Evolutionary conservation across 2,329 filamentous ascomycete species (phyloP).

Genomic region (Leptographium lundbergii): DNA sequence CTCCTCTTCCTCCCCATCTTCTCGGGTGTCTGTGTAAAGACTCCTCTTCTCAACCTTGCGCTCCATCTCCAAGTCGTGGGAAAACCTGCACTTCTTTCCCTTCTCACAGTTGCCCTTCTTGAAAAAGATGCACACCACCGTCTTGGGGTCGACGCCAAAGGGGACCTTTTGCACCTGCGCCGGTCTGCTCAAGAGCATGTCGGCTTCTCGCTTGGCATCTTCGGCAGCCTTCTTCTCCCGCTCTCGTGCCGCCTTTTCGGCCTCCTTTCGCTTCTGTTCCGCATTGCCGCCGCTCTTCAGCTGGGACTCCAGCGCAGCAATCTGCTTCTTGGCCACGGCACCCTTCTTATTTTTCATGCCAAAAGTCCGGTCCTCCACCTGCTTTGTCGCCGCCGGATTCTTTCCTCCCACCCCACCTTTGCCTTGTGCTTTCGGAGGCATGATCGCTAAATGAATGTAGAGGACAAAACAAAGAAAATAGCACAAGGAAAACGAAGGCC

Average conservation of each 20-base stretch:
- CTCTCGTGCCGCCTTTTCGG: constrained; percentile 55
- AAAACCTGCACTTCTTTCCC: constrained; percentile 95
- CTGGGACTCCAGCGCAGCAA: constrained; percentile 68
- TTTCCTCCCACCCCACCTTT: constrained; percentile 34
- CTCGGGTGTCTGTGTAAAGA: constrained; percentile 74
- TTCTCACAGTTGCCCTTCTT: constrained; percentile 98
- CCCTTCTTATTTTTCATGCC: constrained; percentile 99
- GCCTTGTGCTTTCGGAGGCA: constrained; percentile 55
- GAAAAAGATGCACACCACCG: constrained; percentile 88
- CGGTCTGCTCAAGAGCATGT: constrained; percentile 76
- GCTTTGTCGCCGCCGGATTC: constrained; percentile 44
- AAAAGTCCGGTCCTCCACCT: constrained; percentile 90
- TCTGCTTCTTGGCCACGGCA: constrained; percentile 75
- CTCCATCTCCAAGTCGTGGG: constrained; percentile 79
- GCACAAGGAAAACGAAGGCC: background rate
- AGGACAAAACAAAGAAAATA: background rate
- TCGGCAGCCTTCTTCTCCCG: constrained; percentile 89
- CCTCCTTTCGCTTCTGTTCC: constrained; percentile 72
- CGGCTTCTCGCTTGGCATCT: constrained; percentile 65
- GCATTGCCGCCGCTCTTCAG: constrained; percentile 63
- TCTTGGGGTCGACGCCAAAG: constrained; percentile 97
- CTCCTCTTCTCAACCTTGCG: constrained; percentile 88
- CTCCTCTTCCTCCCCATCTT: constrained; percentile 59
- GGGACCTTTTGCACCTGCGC: constrained; percentile 96
- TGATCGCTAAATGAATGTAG: constrained; percentile 29